Evolutionary conservation across 768 basidiomycete species (phyloP).

Genomic region (Pleurotus djamor): DNA sequence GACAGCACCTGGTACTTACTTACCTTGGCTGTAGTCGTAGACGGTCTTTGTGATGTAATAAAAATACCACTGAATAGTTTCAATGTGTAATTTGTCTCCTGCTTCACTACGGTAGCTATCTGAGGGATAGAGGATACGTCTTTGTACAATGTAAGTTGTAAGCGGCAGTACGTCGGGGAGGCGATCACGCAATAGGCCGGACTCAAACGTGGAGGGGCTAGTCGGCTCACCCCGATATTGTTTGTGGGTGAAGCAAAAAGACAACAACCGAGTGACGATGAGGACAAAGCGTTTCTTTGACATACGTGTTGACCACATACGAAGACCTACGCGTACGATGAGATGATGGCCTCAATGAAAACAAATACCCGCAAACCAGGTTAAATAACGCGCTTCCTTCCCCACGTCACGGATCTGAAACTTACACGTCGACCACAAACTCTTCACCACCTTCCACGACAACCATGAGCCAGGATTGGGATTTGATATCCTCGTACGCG

Average conservation of each 20-base stretch:
- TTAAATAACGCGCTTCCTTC: background rate
- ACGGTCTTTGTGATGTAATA: background rate
- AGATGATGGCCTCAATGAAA: background rate
- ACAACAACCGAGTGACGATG: no score
- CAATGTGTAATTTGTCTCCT: no score
- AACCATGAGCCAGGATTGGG: constrained; percentile 41
- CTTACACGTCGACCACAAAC: constrained; percentile 8
- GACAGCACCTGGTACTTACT: background rate
- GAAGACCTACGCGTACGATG: background rate
- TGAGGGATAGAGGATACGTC: no score
- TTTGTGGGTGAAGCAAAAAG: no score
- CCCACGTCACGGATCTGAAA: background rate
- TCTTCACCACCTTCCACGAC: constrained; percentile 9
- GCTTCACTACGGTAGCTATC: no score
- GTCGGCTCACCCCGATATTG: no score
- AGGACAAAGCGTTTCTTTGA: no score
- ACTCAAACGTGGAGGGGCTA: no score
- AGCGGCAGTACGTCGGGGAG: no score
- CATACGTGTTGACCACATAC: no score
- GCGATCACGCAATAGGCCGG: no score
- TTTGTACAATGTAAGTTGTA: no score
- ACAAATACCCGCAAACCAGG: constrained; percentile 2
- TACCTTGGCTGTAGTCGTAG: background rate
- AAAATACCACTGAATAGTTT: background rate
- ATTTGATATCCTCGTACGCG: constrained; percentile 62